These are phyloP conservation scores for Brassica carinata DNA, from an alignment of 345 rosid species.

Conservation along the genomic window DNA sequence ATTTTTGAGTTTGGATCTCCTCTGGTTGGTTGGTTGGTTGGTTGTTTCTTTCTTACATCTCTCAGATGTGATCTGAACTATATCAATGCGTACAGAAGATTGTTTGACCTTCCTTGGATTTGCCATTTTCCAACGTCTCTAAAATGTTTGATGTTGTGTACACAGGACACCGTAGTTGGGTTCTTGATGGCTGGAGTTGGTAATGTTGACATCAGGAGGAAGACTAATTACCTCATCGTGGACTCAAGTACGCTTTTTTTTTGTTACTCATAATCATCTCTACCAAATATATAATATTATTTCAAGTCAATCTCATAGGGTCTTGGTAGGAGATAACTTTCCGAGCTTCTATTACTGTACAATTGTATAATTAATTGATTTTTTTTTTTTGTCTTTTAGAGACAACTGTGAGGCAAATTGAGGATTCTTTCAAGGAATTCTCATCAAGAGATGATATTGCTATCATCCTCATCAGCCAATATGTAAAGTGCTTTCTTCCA, in stretches of 20 bases:
- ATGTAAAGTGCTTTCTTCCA: conserved; percentile 56
- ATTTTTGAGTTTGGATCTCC: no score
- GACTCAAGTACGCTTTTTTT: conserved; percentile 69
- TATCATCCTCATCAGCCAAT: conserved; percentile 77
- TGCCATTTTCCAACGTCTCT: no score
- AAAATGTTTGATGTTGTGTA: not conserved
- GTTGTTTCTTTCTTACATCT: no score
- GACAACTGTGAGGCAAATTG: conserved; percentile 78
- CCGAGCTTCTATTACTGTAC: conserved; percentile 9
- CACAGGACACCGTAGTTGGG: conserved; percentile 87
- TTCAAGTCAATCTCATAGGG: not conserved
- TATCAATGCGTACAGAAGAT: no score
- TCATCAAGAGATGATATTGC: conserved; percentile 77
- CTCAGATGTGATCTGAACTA: no score
- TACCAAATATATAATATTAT: not conserved
- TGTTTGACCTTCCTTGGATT: no score
- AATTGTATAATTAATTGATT: not conserved
- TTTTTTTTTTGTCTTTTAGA: conserved; percentile 40
- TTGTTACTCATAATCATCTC: conserved; percentile 9
- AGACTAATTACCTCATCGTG: conserved; percentile 92
- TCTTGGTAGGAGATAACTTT: not conserved
- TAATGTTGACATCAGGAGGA: conserved; percentile 91
- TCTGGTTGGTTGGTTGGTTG: no score
- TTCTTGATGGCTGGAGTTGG: conserved; percentile 98
- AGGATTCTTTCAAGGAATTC: conserved; percentile 87